Evolutionary conservation across 1,284 basidiomycete species (phyloP), one percentile per base, ranked within the genome.

Genomic region (Cutaneotrichosporon mucoides): DNA sequence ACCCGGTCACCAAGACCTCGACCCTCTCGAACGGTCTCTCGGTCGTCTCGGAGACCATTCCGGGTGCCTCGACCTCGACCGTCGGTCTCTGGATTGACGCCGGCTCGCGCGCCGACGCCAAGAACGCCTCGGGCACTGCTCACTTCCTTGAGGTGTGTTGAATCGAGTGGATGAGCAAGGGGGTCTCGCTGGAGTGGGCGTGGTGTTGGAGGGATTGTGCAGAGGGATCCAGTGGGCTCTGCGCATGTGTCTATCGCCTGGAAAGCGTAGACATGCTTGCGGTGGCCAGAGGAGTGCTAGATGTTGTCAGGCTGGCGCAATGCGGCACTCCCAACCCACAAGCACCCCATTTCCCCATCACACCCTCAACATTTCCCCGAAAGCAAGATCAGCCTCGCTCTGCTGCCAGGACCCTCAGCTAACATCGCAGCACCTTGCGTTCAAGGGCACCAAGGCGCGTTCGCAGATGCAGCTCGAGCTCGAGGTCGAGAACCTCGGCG

Each of bases 71-170:
- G 80, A 98, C 95, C 11, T 95, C 95, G 13, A 99, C 95, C 37
- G 93, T 99, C 49, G 96, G 96, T 70, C 89, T 98, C 60, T 99
- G 94, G 94, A 96, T 99, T 73, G 95, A 98, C 76, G 94, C 95
- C 62, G 96, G 96, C 67, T 95, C 92, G 64, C 86, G 96, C 63
- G 93, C 92, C 63, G 96, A 99, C 84, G 95, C 89, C 54, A 86
- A 90, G 79, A 86, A 86, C 78, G 96, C 89, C 55, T 96, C 90
- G 72, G 95, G 96, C 56, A 96, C 93, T 7, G 96, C 96, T 54
- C 96, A 99, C 81, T 99, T 99, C 84, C 85, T 99, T 61, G 96
- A 99, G 80, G 96, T 79, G 65, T 57, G 78, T 77, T 12, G 38
- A 49, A 48, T 12, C 8, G 46, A 16, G 24, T 45, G 15, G 12